These are phyloP conservation scores for Clarireedia sp. DNA, from an alignment of 2,329 filamentous ascomycete genomes.

Conservation along the genomic window DNA sequence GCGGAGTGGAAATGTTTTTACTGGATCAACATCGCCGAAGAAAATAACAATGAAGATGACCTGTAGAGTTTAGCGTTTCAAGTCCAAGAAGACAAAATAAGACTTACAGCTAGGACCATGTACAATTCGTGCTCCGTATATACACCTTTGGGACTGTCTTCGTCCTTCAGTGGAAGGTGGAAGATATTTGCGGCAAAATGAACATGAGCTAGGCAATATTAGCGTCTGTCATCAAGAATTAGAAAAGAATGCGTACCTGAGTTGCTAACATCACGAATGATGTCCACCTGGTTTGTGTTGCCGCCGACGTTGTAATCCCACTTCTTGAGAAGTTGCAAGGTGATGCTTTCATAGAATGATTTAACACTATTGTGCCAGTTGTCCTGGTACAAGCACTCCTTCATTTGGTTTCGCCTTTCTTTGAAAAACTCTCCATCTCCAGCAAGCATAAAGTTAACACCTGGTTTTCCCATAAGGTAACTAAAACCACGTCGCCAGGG, in stretches of 20 bases:
- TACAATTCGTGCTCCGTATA: slow-evolving; percentile 42
- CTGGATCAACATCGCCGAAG: slow-evolving; percentile 56
- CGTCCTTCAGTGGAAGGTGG: slow-evolving; percentile 44
- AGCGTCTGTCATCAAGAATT: slow-evolving; percentile 35
- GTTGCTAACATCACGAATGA: slow-evolving; percentile 50
- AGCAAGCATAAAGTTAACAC: slow-evolving; percentile 48
- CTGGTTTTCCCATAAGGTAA: slow-evolving; percentile 13
- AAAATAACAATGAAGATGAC: slow-evolving; percentile 58
- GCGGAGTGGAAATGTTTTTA: slow-evolving; percentile 52
- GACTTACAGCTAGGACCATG: slow-evolving; percentile 8
- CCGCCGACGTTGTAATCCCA: slow-evolving; percentile 32
- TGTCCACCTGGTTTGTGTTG: slow-evolving; percentile 44
- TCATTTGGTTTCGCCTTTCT: slow-evolving; percentile 45
- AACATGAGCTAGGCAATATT: slow-evolving; percentile 34
- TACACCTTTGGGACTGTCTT: slow-evolving; percentile 39
- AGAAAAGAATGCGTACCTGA: slow-evolving; percentile 38
- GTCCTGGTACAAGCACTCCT: slow-evolving; percentile 49
- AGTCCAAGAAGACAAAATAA: background rate
- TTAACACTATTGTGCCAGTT: slow-evolving; percentile 56
- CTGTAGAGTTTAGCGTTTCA: slow-evolving; percentile 37
- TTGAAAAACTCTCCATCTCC: slow-evolving; percentile 41
- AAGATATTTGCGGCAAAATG: slow-evolving; percentile 45
- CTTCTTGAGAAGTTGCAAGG: slow-evolving; percentile 32
- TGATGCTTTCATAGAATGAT: slow-evolving; percentile 56
- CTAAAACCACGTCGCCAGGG: slow-evolving; percentile 7